phyloP scores from a whole-genome alignment of 1,284 basidiomycete species.

The Boletus subluridellus region DNA sequence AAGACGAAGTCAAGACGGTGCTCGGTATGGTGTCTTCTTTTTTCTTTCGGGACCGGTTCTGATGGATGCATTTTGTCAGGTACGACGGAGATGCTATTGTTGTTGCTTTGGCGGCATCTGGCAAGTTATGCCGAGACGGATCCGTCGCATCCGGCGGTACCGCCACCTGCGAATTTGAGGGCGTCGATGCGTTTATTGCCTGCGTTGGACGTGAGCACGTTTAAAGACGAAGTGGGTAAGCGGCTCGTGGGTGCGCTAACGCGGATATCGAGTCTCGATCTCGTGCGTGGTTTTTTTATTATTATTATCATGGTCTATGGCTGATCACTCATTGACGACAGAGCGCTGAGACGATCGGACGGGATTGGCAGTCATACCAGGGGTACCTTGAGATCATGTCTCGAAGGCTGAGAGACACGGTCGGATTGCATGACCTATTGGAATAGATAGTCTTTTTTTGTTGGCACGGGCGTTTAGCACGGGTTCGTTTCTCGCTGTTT shows the following conservation, averaged over 20 bases:
- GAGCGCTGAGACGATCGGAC: slow-evolving; percentile 38
- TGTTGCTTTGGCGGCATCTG: slow-evolving; percentile 85
- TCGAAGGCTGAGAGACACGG: slow-evolving; percentile 56
- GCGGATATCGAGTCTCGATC: slow-evolving; percentile 48
- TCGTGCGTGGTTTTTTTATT: slow-evolving; percentile 38
- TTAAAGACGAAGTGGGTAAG: slow-evolving; percentile 53
- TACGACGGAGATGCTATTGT: slow-evolving; percentile 77
- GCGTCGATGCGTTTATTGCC: slow-evolving; percentile 55
- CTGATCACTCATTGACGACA: background rate
- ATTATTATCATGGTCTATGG: background rate
- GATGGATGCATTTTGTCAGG: slow-evolving; percentile 40
- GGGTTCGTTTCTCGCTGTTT: background rate
- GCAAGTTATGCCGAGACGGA: slow-evolving; percentile 54
- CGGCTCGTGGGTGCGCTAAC: slow-evolving; percentile 51
- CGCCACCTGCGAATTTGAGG: slow-evolving; percentile 31
- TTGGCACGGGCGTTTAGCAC: background rate
- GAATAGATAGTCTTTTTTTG: slow-evolving; percentile 15
- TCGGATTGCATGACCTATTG: slow-evolving; percentile 47
- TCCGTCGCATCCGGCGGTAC: slow-evolving; percentile 32
- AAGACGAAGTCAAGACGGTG: slow-evolving; percentile 49
- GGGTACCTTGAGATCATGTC: slow-evolving; percentile 70
- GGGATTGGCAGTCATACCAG: slow-evolving; percentile 56
- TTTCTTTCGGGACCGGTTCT: background rate
- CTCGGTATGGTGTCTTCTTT: slow-evolving; percentile 44
- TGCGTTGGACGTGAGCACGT: slow-evolving; percentile 48